These are phyloP conservation scores for Erodium chrysanthum DNA, from an alignment of 441 rosid species.

Conservation along the genomic window DNA sequence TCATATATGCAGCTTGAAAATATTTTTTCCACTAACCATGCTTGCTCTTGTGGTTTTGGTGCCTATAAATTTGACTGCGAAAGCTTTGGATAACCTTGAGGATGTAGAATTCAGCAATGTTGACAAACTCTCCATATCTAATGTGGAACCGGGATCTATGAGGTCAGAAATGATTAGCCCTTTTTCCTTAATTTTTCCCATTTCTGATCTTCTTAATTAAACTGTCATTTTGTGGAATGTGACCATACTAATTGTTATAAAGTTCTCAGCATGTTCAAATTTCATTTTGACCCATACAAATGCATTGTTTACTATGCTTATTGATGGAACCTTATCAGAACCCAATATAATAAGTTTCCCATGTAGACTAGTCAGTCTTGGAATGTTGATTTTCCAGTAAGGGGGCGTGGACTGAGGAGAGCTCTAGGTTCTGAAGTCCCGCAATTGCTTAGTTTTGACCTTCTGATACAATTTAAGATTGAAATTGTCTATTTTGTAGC, in stretches of 20 bases:
- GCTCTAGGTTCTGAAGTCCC: no score
- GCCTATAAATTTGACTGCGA: constrained; percentile 90
- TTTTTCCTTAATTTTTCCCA: not conserved
- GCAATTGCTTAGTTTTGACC: no score
- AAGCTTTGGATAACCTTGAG: constrained; percentile 36
- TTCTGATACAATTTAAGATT: no score
- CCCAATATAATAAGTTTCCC: not conserved
- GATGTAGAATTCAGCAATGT: constrained; percentile 76
- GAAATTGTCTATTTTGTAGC: no score
- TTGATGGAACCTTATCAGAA: not conserved
- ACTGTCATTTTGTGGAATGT: no score
- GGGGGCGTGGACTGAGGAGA: no score
- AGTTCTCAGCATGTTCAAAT: no score
- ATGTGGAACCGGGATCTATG: constrained; percentile 64
- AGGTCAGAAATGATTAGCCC: constrained; percentile 32
- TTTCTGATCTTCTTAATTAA: not conserved
- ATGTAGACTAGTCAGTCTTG: not conserved
- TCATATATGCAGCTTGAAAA: constrained; percentile 47
- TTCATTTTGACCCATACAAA: no score
- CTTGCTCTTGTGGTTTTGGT: constrained; percentile 70
- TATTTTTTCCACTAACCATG: constrained; percentile 65
- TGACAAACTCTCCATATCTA: constrained; percentile 91
- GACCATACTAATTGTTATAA: no score
- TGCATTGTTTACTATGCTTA: no score
- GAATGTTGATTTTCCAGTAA: not conserved